A percentile compares a stretch with the other conserved stretches of the same genome.
These are phyloP conservation scores for Baorangia bicolor DNA, from an alignment of 768 basidiomycete genomes.

Conservation along the genomic window DNA sequence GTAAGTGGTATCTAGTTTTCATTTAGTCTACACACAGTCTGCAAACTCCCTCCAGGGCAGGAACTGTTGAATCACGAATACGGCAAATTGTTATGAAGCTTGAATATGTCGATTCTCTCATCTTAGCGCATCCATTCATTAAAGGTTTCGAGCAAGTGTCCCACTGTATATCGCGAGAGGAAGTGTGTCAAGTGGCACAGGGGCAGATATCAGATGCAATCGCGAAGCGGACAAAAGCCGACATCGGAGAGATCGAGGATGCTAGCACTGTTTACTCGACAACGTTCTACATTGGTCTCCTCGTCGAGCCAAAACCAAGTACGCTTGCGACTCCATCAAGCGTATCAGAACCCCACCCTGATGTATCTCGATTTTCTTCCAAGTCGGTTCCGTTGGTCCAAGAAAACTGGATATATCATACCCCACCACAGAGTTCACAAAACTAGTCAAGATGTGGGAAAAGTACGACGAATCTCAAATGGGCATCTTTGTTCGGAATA, in stretches of 20 bases:
- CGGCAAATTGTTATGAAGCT: slow-evolving; percentile 97
- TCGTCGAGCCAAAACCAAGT: slow-evolving; percentile 91
- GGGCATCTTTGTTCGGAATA: slow-evolving; percentile 92
- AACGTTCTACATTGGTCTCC: slow-evolving; percentile 96
- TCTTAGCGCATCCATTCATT: slow-evolving; percentile 91
- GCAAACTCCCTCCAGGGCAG: slow-evolving; percentile 53
- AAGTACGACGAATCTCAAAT: slow-evolving; percentile 88
- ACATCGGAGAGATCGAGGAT: slow-evolving; percentile 74
- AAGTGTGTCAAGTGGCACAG: slow-evolving; percentile 84
- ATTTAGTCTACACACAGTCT: slow-evolving; percentile 6
- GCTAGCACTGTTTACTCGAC: slow-evolving; percentile 86
- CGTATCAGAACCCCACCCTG: slow-evolving; percentile 15
- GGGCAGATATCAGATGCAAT: slow-evolving; percentile 80
- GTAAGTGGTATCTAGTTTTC: slow-evolving; percentile 42
- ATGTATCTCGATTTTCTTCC: slow-evolving; percentile 10
- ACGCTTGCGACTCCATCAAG: slow-evolving; percentile 33
- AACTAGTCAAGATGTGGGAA: slow-evolving; percentile 94
- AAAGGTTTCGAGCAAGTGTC: slow-evolving; percentile 89
- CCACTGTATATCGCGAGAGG: slow-evolving; percentile 82
- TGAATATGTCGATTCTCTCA: slow-evolving; percentile 90
- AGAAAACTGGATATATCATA: slow-evolving; percentile 94
- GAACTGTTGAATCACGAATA: slow-evolving; percentile 97
- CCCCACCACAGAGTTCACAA: slow-evolving; percentile 93
- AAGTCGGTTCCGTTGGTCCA: slow-evolving; percentile 76
- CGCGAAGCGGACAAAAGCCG: slow-evolving; percentile 71